Base-by-base conservation (phyloP, 2,329 filamentous ascomycete species). In the Ceratocystis papillata region DNA sequence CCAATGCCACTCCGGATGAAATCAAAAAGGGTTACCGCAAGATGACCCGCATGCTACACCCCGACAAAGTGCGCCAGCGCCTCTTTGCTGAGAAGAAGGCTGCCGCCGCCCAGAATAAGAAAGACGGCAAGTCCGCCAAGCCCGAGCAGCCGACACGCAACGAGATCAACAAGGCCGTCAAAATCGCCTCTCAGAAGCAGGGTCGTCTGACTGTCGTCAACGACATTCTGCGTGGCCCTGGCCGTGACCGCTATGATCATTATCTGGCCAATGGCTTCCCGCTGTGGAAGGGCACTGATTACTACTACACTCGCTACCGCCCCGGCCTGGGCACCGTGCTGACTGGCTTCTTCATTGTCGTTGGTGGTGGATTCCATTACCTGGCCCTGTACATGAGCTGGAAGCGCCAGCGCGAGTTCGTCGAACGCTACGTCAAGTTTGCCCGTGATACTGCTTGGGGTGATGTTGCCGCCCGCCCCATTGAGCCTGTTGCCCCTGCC, bases 261-360 rank as follows among this genome's bases (percentile, higher is more conserved):
- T 99, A 97, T 79, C 77, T 97, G 68, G 78, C 80, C 75, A 91
- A 97, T 76, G 94, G 94, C 69, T 99, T 99, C 79, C 94, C 94
- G 41, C 85, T 84, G 66, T 99, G 94, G 94, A 92, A 93, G 79
- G 94, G 94, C 67, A 96, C 93, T 57, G 93, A 94, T 69, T 99
- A 99, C 82, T 99, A 97, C 82, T 99, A 99, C 79, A 86, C 86
- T 72, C 87, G 94, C 67, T 96, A 93, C 81, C 85, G 94, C 22
- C 94, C 94, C 1, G 94, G 94, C 7, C 79, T 97, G 57, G 90
- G 90, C 67, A 89, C 89, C 15, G 94, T 96, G 59, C 76, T 97
- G 63, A 68, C 87, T 30, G 92, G 93, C 61, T 78, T 96, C 50
- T 90, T 97, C 76, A 75, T 96, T 69, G 83, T 90, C 64, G 84